Base-by-base conservation (phyloP, 495 filamentous ascomycete genomes). In the Talaromyces liani region DNA sequence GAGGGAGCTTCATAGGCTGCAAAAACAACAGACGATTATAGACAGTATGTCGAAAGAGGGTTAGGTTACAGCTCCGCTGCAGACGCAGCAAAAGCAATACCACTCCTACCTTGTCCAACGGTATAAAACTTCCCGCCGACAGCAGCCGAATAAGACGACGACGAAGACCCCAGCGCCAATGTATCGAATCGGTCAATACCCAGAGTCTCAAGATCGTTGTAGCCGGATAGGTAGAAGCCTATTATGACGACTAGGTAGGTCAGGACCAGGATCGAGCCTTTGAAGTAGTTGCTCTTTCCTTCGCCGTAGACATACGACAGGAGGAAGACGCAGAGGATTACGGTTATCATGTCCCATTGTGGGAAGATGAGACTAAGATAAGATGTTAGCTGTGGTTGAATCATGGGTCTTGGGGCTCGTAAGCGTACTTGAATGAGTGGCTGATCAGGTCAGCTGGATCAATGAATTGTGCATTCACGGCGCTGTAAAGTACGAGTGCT, bases 291-390 rank as follows among this genome's bases (percentile, higher is more conserved):
- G 67, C 81, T 84, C 70, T 99, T 99, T 57, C 94, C 94, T 76
- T 99, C 94, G 64, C 95, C 93, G 65, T 98, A 96, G 81, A 99
- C 93, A 75, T 98, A 96, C 61, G 91, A 95, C 45, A 99, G 83
- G 41, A 99, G 78, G 80, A 99, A 98, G 34, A 99, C 93, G 71
- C 95, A 98, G 57, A 99, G 83, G 61, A 97, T 97, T 47, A 98
- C 93, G 29, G 92, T 96, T 41, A 97, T 87, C 90, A 99, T 92
- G 71, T 99, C 94, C 94, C 94, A 99, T 72, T 98, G 94, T 7
- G 94, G 95, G 77, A 99, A 99, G 24, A 99, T 91, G 5, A 99
- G 84, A 54, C 85, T 92, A 73, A 36, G n/a, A 29, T 5, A 49
- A 56, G 18, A 56, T 25, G 51, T 67, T 22, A 66, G 72, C 27